Conservation (phyloP, 345 rosid species). For the Pelargonium nanum region DNA sequence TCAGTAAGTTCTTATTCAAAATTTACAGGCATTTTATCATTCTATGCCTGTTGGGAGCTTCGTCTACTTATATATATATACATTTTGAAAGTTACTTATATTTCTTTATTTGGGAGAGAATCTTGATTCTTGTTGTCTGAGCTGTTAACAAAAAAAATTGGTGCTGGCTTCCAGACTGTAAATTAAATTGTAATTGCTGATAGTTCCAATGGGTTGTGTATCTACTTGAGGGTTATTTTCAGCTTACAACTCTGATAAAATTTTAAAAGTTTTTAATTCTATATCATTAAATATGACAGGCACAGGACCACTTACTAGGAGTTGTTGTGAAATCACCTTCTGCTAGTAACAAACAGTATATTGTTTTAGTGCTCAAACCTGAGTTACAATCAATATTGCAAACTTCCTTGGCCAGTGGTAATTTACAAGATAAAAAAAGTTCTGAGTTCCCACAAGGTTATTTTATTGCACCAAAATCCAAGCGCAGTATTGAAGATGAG, state of each 20-base stretch:
- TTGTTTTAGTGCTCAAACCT: slow-evolving; percentile 70
- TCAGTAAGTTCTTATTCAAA: slow-evolving; percentile 37
- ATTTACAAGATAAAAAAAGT: slow-evolving; percentile 37
- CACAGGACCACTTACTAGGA: slow-evolving; percentile 76
- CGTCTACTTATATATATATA: background rate
- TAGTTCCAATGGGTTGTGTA: background rate
- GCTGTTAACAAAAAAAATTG: background rate
- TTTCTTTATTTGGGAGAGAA: background rate
- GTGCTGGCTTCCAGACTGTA: background rate
- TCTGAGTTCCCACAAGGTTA: slow-evolving; percentile 44
- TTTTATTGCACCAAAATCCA: slow-evolving; percentile 60
- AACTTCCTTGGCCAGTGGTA: slow-evolving; percentile 30
- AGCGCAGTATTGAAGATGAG: slow-evolving; percentile 60
- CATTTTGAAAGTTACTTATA: too few relatives aligned
- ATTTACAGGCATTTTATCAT: slow-evolving; percentile 4
- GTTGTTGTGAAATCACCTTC: slow-evolving; percentile 55
- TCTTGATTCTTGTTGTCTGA: background rate
- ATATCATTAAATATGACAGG: slow-evolving; percentile 33
- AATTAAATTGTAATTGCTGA: background rate
- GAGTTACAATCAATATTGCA: slow-evolving; percentile 38
- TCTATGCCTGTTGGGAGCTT: background rate
- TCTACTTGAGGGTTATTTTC: background rate
- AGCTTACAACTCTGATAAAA: background rate
- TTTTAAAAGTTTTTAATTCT: background rate
- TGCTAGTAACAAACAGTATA: slow-evolving; percentile 39